These are phyloP conservation scores for Lactarius tabidus DNA, from an alignment of 768 basidiomycete genomes.

Conservation along the genomic window DNA sequence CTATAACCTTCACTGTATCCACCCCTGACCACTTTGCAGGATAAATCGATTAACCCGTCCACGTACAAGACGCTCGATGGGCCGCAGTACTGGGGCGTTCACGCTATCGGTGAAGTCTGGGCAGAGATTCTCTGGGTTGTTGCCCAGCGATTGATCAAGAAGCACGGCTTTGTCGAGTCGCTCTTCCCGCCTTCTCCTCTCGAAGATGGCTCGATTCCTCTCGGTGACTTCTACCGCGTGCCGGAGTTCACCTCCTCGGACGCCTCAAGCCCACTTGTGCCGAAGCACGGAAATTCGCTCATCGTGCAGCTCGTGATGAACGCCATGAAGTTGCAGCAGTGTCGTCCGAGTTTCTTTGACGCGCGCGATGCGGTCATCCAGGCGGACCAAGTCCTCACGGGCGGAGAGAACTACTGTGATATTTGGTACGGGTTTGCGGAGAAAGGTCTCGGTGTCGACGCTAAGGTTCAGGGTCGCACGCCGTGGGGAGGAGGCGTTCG, in stretches of 20 bases:
- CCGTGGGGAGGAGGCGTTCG: conserved; percentile 94
- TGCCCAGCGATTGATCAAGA: conserved; percentile 65
- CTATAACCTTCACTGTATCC: background rate
- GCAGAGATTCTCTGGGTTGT: conserved; percentile 86
- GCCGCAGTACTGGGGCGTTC: conserved; percentile 91
- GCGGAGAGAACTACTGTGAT: conserved; percentile 87
- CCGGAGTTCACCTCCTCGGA: conserved; percentile 36
- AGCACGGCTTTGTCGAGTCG: conserved; percentile 73
- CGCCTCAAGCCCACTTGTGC: conserved; percentile 59
- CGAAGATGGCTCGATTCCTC: conserved; percentile 58
- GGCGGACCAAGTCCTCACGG: conserved; percentile 86
- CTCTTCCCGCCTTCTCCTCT: conserved; percentile 78
- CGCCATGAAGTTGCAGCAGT: conserved; percentile 94
- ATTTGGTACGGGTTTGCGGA: conserved; percentile 83
- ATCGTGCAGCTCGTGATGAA: conserved; percentile 78
- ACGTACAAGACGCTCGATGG: conserved; percentile 94
- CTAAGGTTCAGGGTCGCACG: conserved; percentile 66
- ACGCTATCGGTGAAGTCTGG: conserved; percentile 94
- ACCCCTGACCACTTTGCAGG: conserved; percentile 31
- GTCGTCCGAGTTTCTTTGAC: conserved; percentile 86
- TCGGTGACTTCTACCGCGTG: conserved; percentile 70
- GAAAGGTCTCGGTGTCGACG: conserved; percentile 78
- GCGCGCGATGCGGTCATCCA: conserved; percentile 88
- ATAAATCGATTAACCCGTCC: conserved; percentile 76
- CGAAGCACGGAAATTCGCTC: conserved; percentile 90